Conservation (phyloP, 1,284 basidiomycete species). For the Neonothopanus nambi region DNA sequence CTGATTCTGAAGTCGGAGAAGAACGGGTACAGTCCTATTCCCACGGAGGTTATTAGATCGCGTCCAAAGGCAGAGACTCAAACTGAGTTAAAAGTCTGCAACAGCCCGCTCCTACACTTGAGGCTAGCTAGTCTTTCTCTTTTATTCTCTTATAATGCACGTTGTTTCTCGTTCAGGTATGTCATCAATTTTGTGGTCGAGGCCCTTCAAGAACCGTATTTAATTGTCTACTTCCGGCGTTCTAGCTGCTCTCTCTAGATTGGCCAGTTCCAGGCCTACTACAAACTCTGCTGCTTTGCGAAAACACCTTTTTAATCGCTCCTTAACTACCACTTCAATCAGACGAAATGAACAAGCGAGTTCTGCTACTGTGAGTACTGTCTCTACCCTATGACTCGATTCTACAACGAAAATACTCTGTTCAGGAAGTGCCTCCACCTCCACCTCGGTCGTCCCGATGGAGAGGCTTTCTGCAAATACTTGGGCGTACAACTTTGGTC, state of each 20-base stretch:
- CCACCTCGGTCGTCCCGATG: constrained; percentile 46
- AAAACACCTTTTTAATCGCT: neutral
- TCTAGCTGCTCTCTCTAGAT: constrained; percentile 11
- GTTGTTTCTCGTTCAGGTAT: constrained; percentile 7
- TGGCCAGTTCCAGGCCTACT: constrained; percentile 8
- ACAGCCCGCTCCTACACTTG: too few species aligned
- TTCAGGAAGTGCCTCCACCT: constrained; percentile 16
- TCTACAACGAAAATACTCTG: neutral
- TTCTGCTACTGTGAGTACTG: neutral
- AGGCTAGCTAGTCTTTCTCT: too few species aligned
- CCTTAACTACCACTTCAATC: constrained; percentile 1
- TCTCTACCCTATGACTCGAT: neutral
- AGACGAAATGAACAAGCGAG: neutral
- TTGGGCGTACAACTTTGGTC: constrained; percentile 74
- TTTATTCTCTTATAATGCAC: neutral
- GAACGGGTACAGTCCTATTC: too few species aligned
- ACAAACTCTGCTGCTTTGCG: neutral
- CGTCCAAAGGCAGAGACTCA: too few species aligned
- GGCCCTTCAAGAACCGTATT: neutral
- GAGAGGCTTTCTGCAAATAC: constrained; percentile 61
- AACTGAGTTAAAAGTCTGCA: too few species aligned
- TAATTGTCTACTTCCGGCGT: neutral
- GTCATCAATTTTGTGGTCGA: neutral
- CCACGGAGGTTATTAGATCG: too few species aligned
- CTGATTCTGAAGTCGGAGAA: too few species aligned